Evolutionary conservation across 2,329 filamentous ascomycete genomes (phyloP).

Genomic region (Ophiocordyceps robertsii): DNA sequence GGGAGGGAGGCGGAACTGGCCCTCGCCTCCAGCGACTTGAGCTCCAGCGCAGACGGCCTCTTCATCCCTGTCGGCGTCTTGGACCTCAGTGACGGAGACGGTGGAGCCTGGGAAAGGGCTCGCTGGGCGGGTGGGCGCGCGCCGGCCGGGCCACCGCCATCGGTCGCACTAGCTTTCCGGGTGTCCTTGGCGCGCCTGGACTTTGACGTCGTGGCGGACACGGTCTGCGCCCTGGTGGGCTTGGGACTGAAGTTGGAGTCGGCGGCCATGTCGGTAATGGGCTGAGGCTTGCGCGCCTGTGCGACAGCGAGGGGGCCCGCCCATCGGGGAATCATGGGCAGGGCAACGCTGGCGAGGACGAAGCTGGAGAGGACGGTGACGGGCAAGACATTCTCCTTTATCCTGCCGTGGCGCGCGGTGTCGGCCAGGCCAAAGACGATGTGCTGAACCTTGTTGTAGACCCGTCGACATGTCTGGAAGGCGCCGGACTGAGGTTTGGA

Average conservation of each 20-base stretch:
- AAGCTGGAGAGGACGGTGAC: slow-evolving; percentile 72
- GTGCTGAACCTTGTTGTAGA: slow-evolving; percentile 81
- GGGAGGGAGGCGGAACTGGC: slow-evolving; percentile 57
- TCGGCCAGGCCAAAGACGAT: slow-evolving; percentile 73
- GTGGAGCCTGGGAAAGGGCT: slow-evolving; percentile 7
- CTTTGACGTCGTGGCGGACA: slow-evolving; percentile 35
- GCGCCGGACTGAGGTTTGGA: slow-evolving; percentile 60
- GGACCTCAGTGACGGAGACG: slow-evolving; percentile 11
- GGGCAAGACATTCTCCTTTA: slow-evolving; percentile 68
- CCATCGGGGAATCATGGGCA: slow-evolving; percentile 63
- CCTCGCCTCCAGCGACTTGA: slow-evolving; percentile 42
- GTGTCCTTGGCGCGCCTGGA: slow-evolving; percentile 33
- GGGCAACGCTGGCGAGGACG: slow-evolving; percentile 61
- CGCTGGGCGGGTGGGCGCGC: slow-evolving; percentile 13
- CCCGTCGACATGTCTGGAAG: slow-evolving; percentile 69
- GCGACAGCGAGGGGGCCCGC: slow-evolving; percentile 71
- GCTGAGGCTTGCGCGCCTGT: slow-evolving; percentile 63
- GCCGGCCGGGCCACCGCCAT: slow-evolving; percentile 16
- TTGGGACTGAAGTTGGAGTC: slow-evolving; percentile 29
- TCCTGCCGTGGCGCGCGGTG: slow-evolving; percentile 54
- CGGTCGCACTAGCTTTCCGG: slow-evolving; percentile 31
- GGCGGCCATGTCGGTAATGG: slow-evolving; percentile 12
- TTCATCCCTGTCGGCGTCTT: slow-evolving; percentile 22
- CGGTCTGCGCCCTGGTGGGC: slow-evolving; percentile 56
- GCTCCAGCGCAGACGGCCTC: slow-evolving; percentile 35